These are phyloP conservation scores for Puccinellia tenuiflora DNA, from an alignment of 176 grass and related monocot genomes.

Conservation along the genomic window DNA sequence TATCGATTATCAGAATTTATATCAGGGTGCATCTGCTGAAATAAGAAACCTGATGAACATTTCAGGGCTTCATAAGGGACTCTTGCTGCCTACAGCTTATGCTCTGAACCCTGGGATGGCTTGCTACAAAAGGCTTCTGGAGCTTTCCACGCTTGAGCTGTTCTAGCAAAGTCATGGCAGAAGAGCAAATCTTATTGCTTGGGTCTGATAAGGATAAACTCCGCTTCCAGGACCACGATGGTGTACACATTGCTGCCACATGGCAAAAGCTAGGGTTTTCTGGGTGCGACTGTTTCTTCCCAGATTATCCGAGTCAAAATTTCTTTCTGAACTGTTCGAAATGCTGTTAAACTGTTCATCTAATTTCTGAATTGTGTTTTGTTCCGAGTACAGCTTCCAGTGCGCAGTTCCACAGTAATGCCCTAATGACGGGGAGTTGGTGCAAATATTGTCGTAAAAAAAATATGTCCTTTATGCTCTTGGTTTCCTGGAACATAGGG, in stretches of 20 bases:
- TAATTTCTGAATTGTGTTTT: not conserved
- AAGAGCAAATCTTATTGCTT: not conserved
- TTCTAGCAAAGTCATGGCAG: not conserved
- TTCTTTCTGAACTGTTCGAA: constrained; percentile 2
- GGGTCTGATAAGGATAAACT: not conserved
- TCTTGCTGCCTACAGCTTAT: not conserved
- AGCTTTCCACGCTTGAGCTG: not conserved
- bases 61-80: not conserved
- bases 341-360: not conserved
- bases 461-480: not conserved
- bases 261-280: not conserved
- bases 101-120: not conserved
- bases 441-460: not conserved
- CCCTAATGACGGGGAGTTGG: not conserved
- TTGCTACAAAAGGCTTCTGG: not conserved
- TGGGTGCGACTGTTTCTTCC: not conserved
- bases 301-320: not conserved
- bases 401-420: not conserved
- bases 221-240: not conserved
- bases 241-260: not conserved
- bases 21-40: constrained; percentile 53
- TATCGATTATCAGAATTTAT: constrained; percentile 59
- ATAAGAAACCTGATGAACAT: constrained; percentile 48
- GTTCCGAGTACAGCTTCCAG: not conserved
- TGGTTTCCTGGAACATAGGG: not conserved